These are phyloP conservation scores for Carpinus viminea DNA, from an alignment of 306 rosid genomes.

Conservation along the genomic window DNA sequence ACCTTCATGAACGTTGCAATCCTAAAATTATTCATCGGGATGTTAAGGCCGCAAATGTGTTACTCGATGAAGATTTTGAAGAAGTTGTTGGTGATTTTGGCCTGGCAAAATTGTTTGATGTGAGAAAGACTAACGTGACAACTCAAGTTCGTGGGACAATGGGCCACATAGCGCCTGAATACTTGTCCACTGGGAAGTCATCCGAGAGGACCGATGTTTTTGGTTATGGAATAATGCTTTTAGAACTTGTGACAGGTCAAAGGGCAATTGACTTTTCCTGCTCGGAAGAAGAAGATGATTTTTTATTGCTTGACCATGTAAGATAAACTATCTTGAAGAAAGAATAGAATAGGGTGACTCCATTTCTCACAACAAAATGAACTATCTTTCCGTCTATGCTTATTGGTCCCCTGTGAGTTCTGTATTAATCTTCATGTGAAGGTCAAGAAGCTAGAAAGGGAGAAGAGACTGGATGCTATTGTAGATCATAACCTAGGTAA, in stretches of 20 bases:
- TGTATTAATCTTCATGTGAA: slow-evolving; percentile 28
- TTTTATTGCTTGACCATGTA: slow-evolving; percentile 89
- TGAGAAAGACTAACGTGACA: slow-evolving; percentile 88
- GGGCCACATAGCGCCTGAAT: slow-evolving; percentile 99
- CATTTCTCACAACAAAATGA: neutral
- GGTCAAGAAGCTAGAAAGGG: slow-evolving; percentile 97
- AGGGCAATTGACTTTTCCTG: slow-evolving; percentile 96
- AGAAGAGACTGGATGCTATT: slow-evolving; percentile 69
- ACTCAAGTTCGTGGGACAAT: slow-evolving; percentile 99
- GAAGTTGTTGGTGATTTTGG: slow-evolving; percentile 99
- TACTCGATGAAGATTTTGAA: slow-evolving; percentile 94
- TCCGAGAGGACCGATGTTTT: slow-evolving; percentile 99
- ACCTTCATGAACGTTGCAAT: slow-evolving; percentile 96
- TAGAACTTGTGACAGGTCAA: slow-evolving; percentile 96
- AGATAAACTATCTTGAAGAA: slow-evolving; percentile 30
- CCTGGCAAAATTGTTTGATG: slow-evolving; percentile 96
- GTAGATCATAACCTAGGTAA: slow-evolving; percentile 74
- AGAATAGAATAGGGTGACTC: neutral
- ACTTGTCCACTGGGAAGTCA: slow-evolving; percentile 95
- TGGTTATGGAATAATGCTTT: slow-evolving; percentile 96
- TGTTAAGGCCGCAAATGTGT: slow-evolving; percentile 98
- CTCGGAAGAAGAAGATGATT: slow-evolving; percentile 96
- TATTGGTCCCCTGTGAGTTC: slow-evolving; percentile 4
- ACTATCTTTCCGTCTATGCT: neutral
- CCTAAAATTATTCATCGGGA: slow-evolving; percentile 99